phyloP scores from a whole-genome alignment of 352 stramenopile species.

The Globisporangium nodosum region DNA sequence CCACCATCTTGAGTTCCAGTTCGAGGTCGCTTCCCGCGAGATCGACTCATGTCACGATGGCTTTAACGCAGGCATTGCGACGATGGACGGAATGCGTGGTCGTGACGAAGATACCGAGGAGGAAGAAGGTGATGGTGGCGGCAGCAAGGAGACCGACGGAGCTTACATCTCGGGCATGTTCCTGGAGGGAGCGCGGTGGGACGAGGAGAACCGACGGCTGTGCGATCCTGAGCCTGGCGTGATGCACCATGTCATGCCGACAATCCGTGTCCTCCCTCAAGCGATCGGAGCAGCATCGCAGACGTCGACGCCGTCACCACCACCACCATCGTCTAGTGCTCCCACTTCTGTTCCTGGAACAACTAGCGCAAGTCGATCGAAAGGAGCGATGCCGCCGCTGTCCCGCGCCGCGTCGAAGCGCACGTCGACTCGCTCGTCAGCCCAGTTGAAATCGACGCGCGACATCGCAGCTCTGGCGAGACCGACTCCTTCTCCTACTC shows the following conservation, averaged over 20 bases:
- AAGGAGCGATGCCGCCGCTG: background rate
- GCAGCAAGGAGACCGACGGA: slow-evolving; percentile 21
- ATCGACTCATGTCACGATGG: slow-evolving; percentile 14
- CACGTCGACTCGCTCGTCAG: background rate
- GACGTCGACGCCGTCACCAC: background rate
- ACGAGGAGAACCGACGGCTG: slow-evolving; percentile 39
- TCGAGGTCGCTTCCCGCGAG: slow-evolving; percentile 44
- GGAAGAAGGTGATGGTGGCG: background rate
- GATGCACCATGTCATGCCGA: slow-evolving; percentile 71
- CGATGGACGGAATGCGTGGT: background rate
- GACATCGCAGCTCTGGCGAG: background rate
- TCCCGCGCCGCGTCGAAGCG: background rate
- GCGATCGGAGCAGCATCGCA: slow-evolving; percentile 8
- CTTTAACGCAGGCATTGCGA: background rate
- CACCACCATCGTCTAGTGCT: background rate
- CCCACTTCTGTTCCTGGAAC: background rate
- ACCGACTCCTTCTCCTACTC: background rate
- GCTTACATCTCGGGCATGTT: slow-evolving; percentile 59
- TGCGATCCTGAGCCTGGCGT: slow-evolving; percentile 44
- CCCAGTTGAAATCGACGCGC: background rate
- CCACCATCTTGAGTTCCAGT: slow-evolving; percentile 73
- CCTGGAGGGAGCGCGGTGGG: slow-evolving; percentile 70
- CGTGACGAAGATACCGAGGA: slow-evolving; percentile 7
- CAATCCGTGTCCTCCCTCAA: slow-evolving; percentile 81
- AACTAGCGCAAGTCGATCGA: background rate